phyloP scores from a whole-genome alignment of 2,329 filamentous ascomycete species.

The Byssothecium circinans region DNA sequence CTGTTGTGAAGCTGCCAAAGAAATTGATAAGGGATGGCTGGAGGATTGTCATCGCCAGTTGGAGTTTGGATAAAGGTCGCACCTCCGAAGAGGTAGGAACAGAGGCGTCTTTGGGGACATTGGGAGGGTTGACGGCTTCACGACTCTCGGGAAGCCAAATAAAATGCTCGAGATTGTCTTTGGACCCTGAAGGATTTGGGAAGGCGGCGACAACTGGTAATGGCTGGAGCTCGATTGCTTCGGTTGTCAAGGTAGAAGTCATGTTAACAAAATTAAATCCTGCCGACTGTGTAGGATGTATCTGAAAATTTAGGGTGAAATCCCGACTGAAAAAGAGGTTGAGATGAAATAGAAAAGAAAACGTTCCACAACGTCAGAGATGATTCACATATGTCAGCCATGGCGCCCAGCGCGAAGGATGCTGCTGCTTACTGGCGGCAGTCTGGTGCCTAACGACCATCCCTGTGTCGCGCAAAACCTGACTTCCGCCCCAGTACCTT shows the following conservation, averaged over 20 bases:
- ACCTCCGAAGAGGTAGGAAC: not conserved
- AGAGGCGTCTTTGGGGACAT: not conserved
- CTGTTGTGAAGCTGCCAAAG: conserved; percentile 38
- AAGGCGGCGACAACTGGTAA: conserved; percentile 1
- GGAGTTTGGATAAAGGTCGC: conserved; percentile 13
- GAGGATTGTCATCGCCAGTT: conserved; percentile 23
- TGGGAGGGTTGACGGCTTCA: not conserved
- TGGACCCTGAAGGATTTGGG: conserved; percentile 1
- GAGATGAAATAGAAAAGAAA: no score
- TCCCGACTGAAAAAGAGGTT: no score
- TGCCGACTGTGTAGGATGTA: not conserved
- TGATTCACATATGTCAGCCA: no score
- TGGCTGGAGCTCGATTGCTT: conserved; percentile 4
- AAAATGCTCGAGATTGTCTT: conserved; percentile 1
- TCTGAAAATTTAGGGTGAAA: no score
- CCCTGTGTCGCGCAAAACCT: no score
- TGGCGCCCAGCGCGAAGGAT: no score
- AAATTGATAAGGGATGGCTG: conserved; percentile 32
- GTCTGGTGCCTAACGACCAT: no score
- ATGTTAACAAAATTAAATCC: conserved; percentile 1
- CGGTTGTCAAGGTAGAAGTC: conserved; percentile 3
- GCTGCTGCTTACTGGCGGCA: no score
- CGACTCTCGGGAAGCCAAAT: not conserved
- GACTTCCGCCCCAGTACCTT: no score
- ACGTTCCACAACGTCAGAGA: no score